Percentiles rank a stretch among this genome's conserved stretches.
Evolutionary conservation across 768 basidiomycete species (phyloP).

Genomic region (Lactifluus hygrophoroides): DNA sequence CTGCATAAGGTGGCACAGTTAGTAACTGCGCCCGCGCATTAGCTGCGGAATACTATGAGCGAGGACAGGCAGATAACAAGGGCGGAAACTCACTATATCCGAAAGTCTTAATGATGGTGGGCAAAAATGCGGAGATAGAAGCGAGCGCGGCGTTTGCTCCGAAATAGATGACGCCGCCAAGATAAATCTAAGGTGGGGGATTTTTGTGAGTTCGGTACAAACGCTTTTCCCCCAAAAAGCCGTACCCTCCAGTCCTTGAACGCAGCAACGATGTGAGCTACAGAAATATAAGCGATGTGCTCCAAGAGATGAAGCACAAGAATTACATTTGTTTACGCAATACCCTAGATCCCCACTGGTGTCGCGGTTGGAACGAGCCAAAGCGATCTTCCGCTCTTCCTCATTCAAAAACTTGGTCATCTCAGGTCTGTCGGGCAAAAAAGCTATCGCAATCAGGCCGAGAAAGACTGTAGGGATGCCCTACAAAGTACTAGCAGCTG

Average conservation of each 20-base stretch:
- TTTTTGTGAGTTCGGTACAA: background rate
- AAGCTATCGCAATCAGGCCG: constrained; percentile 45
- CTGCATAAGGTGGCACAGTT: constrained; percentile 76
- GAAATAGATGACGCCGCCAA: constrained; percentile 68
- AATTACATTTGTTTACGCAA: constrained; percentile 51
- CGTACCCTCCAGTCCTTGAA: constrained; percentile 65
- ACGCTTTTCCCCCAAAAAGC: background rate
- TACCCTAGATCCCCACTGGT: constrained; percentile 59
- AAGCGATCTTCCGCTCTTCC: constrained; percentile 47
- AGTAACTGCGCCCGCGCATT: constrained; percentile 61
- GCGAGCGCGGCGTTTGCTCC: constrained; percentile 68
- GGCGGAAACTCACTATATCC: constrained; percentile 48
- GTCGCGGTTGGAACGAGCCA: constrained; percentile 59
- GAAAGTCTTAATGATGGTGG: constrained; percentile 70
- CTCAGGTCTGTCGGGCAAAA: constrained; percentile 66
- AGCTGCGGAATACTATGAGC: constrained; percentile 31
- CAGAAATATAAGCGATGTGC: background rate
- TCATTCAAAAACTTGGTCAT: constrained; percentile 49
- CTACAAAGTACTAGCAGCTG: constrained; percentile 32
- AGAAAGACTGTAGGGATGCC: constrained; percentile 61
- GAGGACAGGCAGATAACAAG: background rate
- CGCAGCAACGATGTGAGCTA: constrained; percentile 56
- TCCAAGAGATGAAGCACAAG: background rate
- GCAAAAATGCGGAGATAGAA: constrained; percentile 77
- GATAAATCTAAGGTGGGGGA: constrained; percentile 39